Evolutionary conservation across 2,329 filamentous ascomycete genomes (phyloP).

Genomic region (Chrysoporthe puriensis): DNA sequence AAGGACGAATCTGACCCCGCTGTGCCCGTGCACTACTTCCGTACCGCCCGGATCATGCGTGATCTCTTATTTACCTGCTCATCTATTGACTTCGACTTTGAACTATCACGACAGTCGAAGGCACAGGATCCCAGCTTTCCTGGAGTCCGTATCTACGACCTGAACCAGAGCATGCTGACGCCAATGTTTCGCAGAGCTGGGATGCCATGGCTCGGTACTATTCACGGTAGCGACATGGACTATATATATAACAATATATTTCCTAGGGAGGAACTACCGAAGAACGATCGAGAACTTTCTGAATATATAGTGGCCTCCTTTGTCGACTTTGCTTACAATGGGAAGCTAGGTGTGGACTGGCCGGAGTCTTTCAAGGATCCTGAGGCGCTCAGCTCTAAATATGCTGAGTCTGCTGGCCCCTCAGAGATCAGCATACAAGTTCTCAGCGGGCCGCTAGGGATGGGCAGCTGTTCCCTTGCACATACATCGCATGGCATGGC

Average conservation of each 20-base stretch:
- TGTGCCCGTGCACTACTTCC: constrained; percentile 33
- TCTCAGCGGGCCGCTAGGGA: constrained; percentile 33
- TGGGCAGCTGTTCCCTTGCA: constrained; percentile 23
- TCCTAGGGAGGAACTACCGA: constrained; percentile 29
- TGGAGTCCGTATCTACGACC: constrained; percentile 33
- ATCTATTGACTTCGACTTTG: constrained; percentile 31
- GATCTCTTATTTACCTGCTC: constrained; percentile 35
- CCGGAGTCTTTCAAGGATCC: constrained; percentile 31
- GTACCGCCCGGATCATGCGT: constrained; percentile 32
- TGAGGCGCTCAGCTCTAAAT: not conserved
- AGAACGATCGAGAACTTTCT: constrained; percentile 29
- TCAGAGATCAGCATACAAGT: constrained; percentile 28
- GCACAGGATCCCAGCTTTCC: constrained; percentile 15
- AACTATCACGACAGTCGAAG: constrained; percentile 26
- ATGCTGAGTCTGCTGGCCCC: not conserved
- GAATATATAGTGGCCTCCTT: constrained; percentile 30
- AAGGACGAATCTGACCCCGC: constrained; percentile 31
- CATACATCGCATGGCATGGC: not conserved
- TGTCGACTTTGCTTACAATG: constrained; percentile 34
- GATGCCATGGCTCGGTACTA: constrained; percentile 34
- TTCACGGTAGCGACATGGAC: constrained; percentile 35
- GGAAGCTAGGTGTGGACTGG: constrained; percentile 31
- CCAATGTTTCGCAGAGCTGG: constrained; percentile 32
- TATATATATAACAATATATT: constrained; percentile 35
- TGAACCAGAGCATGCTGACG: constrained; percentile 38